A percentile compares a stretch with the other conserved stretches of the same genome.
Evolutionary conservation across 1,284 basidiomycete genomes (phyloP).

Genomic region (Grifola frondosa): DNA sequence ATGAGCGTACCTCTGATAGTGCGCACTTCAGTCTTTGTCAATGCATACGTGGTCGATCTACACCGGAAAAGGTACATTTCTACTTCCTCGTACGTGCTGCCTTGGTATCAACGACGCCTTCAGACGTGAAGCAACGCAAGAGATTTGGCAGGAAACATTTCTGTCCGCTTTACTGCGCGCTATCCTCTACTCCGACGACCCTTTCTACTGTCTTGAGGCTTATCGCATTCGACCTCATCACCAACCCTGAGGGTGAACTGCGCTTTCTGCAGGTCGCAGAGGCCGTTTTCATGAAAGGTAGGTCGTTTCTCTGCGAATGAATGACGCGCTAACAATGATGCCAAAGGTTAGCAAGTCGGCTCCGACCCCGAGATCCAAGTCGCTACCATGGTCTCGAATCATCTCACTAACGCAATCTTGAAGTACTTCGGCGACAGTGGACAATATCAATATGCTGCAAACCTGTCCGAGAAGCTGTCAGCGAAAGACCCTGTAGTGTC

Average conservation of each 20-base stretch:
- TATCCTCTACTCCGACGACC: conserved; percentile 93
- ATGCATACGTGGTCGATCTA: conserved; percentile 90
- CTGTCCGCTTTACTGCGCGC: conserved; percentile 88
- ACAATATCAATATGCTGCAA: conserved; percentile 84
- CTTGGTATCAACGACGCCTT: conserved; percentile 1
- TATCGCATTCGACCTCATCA: conserved; percentile 93
- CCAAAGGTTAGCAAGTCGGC: conserved; percentile 91
- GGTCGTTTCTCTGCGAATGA: conserved; percentile 9
- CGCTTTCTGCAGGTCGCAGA: conserved; percentile 91
- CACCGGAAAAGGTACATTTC: conserved; percentile 81
- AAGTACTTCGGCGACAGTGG: conserved; percentile 96
- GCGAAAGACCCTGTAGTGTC: conserved; percentile 87
- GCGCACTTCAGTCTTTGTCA: no score
- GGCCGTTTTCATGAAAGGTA: conserved; percentile 85
- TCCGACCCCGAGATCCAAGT: conserved; percentile 98
- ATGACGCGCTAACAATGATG: conserved; percentile 2
- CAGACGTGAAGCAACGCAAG: conserved; percentile 87
- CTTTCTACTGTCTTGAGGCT: conserved; percentile 86
- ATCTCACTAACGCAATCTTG: conserved; percentile 89
- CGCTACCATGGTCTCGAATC: conserved; percentile 93
- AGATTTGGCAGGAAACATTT: conserved; percentile 97
- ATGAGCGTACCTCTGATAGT: no score
- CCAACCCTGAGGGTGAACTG: conserved; percentile 82
- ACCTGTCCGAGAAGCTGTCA: conserved; percentile 90
- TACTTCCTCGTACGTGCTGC: not conserved